Evolutionary conservation across 257 asterid species (phyloP).

Genomic region (Dorcoceras hygrometricum): DNA sequence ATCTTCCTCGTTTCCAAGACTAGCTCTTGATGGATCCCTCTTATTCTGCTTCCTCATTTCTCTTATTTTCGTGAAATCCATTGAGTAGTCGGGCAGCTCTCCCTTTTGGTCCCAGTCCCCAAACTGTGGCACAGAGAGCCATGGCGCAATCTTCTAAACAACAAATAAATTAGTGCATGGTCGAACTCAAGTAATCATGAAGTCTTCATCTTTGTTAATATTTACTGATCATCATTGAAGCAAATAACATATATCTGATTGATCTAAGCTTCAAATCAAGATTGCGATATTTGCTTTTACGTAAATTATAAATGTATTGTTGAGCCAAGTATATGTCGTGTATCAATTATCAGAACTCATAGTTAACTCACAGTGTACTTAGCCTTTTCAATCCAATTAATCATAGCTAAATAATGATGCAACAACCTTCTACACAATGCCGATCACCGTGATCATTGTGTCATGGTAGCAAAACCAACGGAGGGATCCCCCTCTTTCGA

Average conservation of each 20-base stretch:
- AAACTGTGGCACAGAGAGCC: constrained; percentile 59
- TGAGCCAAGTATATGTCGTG: background rate
- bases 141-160: constrained; percentile 36
- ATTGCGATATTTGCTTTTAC: background rate
- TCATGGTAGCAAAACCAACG: background rate
- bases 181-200: background rate
- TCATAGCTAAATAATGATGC: background rate
- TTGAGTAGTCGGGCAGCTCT: constrained; percentile 47
- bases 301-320: background rate
- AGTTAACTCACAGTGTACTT: background rate
- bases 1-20: constrained; percentile 60
- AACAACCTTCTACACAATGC: no score
- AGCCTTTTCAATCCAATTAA: background rate
- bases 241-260: background rate
- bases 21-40: constrained; percentile 54
- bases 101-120: constrained; percentile 72
- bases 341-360: no score
- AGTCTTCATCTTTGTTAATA: background rate
- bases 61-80: constrained; percentile 58
- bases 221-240: background rate
- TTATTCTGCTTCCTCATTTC: constrained; percentile 63
- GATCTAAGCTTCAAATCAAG: background rate
- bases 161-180: background rate
- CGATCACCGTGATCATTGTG: background rate
- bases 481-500: background rate